Percentiles rank a stretch among this genome's conserved stretches.
These are phyloP conservation scores for Aspergillus incahuasiensis DNA, from an alignment of 495 filamentous ascomycete genomes.

Conservation along the genomic window DNA sequence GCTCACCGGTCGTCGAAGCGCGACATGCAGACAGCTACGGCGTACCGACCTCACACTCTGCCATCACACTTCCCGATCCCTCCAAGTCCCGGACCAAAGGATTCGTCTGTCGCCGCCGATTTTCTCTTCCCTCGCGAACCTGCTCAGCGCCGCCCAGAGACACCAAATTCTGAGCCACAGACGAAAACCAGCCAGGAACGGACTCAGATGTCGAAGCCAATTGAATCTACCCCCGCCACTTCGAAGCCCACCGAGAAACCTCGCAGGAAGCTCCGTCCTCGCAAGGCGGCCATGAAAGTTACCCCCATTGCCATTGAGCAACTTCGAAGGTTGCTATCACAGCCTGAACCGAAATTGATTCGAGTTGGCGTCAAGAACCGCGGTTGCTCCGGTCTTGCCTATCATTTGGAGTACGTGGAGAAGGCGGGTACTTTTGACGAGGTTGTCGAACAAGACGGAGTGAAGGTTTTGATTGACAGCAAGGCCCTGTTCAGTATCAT, in stretches of 20 bases:
- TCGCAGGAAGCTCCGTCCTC: slow-evolving; percentile 65
- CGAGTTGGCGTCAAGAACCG: slow-evolving; percentile 90
- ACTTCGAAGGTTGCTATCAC: slow-evolving; percentile 65
- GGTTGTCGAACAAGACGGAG: slow-evolving; percentile 89
- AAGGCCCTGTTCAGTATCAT: slow-evolving; percentile 98
- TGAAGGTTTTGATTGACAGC: slow-evolving; percentile 92
- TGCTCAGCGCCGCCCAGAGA: slow-evolving; percentile 19
- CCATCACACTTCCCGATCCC: slow-evolving; percentile 60
- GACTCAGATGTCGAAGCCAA: slow-evolving; percentile 56
- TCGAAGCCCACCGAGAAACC: slow-evolving; percentile 42
- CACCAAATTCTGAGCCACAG: slow-evolving; percentile 18
- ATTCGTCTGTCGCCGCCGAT: slow-evolving; percentile 64
- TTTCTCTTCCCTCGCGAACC: slow-evolving; percentile 25
- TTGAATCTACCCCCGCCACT: slow-evolving; percentile 29
- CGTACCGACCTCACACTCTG: slow-evolving; percentile 72
- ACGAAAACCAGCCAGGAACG: slow-evolving; percentile 55
- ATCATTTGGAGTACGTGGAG: slow-evolving; percentile 93
- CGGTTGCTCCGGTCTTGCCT: slow-evolving; percentile 94
- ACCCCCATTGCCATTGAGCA: slow-evolving; percentile 73
- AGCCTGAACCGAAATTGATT: slow-evolving; percentile 85
- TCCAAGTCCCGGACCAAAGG: slow-evolving; percentile 59
- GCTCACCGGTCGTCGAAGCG: slow-evolving; percentile 51
- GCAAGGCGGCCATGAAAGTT: slow-evolving; percentile 88
- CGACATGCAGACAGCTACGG: slow-evolving; percentile 66
- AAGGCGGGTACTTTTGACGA: slow-evolving; percentile 85